These are phyloP conservation scores for Trebouxiophyceae sp. DNA, from an alignment of 163 green algal species.

Conservation along the genomic window DNA sequence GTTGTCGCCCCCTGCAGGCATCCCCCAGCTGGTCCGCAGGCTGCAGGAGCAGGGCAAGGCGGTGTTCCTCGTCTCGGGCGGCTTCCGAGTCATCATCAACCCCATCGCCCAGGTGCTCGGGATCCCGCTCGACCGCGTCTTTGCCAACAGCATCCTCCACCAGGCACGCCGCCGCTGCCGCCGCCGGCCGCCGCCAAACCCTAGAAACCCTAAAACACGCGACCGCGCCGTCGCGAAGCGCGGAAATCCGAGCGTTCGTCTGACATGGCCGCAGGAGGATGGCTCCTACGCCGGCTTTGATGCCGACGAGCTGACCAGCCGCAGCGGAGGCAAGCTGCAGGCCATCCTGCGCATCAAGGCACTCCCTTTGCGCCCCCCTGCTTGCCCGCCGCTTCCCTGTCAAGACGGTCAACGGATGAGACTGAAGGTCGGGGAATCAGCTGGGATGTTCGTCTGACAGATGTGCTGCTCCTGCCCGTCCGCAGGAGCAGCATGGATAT, in stretches of 20 bases:
- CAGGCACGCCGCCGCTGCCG: slow-evolving; percentile 37
- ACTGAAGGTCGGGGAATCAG: too few relatives aligned
- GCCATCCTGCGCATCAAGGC: slow-evolving; percentile 83
- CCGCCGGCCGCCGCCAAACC: too few relatives aligned
- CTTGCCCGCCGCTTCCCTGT: too few relatives aligned
- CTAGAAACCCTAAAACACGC: too few relatives aligned
- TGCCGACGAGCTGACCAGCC: slow-evolving; percentile 79
- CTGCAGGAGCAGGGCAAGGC: slow-evolving; percentile 55
- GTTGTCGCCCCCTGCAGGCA: slow-evolving; percentile 60
- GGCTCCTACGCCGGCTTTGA: slow-evolving; percentile 92
- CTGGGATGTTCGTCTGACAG: too few relatives aligned
- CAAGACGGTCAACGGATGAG: too few relatives aligned
- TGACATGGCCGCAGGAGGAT: too few relatives aligned
- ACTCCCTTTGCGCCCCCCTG: background rate
- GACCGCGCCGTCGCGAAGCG: too few relatives aligned
- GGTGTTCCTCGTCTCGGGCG: slow-evolving; percentile 94
- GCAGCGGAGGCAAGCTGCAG: slow-evolving; percentile 83
- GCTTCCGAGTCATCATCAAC: slow-evolving; percentile 94
- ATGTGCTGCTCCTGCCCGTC: too few relatives aligned
- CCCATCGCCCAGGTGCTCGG: slow-evolving; percentile 82
- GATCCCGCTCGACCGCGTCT: slow-evolving; percentile 80
- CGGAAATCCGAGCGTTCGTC: too few relatives aligned
- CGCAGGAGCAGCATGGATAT: slow-evolving; percentile 59
- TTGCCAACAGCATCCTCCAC: slow-evolving; percentile 93
- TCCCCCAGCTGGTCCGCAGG: slow-evolving; percentile 73